phyloP scores from a whole-genome alignment of 177 flowering plant genomes.

The Vitis hybrid region DNA sequence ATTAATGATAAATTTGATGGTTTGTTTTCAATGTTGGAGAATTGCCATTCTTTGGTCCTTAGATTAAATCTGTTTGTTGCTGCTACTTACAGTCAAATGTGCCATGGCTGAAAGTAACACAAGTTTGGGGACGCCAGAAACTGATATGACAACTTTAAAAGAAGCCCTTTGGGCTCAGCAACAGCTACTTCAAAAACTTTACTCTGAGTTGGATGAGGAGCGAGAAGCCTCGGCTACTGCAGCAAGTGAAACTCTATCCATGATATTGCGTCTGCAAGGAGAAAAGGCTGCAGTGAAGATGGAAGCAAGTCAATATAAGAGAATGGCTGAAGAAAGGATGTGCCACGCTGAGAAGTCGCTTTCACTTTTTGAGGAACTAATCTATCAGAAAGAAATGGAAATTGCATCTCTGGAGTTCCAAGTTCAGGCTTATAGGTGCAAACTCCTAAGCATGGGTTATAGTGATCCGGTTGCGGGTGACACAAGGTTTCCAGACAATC shows the following conservation, averaged over 20 bases:
- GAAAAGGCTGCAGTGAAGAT: constrained; percentile 75
- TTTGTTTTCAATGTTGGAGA: neutral
- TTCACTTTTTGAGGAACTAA: constrained; percentile 52
- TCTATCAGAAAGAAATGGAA: constrained; percentile 79
- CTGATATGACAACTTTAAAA: constrained; percentile 44
- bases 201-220: constrained; percentile 72
- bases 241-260: constrained; percentile 76
- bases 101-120: constrained; percentile 33
- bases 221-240: constrained; percentile 83
- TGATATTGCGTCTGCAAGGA: constrained; percentile 82
- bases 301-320: constrained; percentile 88
- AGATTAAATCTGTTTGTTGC: neutral
- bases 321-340: constrained; percentile 84
- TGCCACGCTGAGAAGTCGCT: constrained; percentile 61
- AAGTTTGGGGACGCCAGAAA: constrained; percentile 16
- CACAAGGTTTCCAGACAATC: constrained; percentile 28
- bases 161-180: constrained; percentile 68
- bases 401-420: constrained; percentile 69
- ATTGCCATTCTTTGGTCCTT: neutral
- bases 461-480: constrained; percentile 38
- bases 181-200: constrained; percentile 62
- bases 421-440: constrained; percentile 65
- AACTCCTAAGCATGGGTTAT: constrained; percentile 62
- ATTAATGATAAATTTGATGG: neutral
- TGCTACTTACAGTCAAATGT: neutral